phyloP scores from a whole-genome alignment of 441 rosid species.

The Jatropha multifida region DNA sequence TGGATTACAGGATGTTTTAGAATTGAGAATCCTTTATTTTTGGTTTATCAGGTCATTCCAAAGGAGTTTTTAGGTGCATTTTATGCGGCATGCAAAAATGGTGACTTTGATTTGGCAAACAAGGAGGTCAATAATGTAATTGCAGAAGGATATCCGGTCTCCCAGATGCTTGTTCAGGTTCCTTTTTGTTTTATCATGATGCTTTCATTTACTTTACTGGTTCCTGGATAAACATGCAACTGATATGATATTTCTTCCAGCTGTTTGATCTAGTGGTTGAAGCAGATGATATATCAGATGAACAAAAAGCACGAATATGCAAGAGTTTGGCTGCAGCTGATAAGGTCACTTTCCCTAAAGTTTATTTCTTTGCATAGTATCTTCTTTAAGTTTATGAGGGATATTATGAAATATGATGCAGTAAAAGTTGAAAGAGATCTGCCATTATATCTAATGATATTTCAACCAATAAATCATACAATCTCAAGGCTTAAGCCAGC shows the following conservation, averaged over 20 bases:
- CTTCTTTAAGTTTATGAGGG: not conserved
- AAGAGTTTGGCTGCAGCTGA: conserved; percentile 72
- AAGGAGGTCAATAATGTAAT: conserved; percentile 76
- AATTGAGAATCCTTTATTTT: conserved; percentile 2
- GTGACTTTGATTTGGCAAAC: conserved; percentile 89
- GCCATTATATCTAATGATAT: not conserved
- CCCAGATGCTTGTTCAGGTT: conserved; percentile 90
- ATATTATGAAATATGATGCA: not conserved
- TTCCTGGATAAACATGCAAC: conserved; percentile 12
- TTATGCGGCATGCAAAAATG: conserved; percentile 71
- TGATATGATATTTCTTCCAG: conserved; percentile 41
- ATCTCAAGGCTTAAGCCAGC: conserved; percentile 10
- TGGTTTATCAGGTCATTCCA: conserved; percentile 63
- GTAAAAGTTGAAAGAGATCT: not conserved
- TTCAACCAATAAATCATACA: not conserved
- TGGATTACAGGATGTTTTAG: not conserved
- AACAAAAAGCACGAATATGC: conserved; percentile 90
- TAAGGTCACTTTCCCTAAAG: conserved; percentile 53
- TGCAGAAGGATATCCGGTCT: conserved; percentile 91
- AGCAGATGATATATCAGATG: conserved; percentile 78
- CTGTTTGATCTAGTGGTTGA: conserved; percentile 65
- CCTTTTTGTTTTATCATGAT: conserved; percentile 13
- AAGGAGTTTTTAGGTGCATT: conserved; percentile 55
- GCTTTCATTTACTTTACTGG: not conserved
- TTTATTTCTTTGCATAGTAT: conserved; percentile 1